Evolutionary conservation across 2,329 filamentous ascomycete genomes (phyloP).

Genomic region (Pezicula neosporulosa): DNA sequence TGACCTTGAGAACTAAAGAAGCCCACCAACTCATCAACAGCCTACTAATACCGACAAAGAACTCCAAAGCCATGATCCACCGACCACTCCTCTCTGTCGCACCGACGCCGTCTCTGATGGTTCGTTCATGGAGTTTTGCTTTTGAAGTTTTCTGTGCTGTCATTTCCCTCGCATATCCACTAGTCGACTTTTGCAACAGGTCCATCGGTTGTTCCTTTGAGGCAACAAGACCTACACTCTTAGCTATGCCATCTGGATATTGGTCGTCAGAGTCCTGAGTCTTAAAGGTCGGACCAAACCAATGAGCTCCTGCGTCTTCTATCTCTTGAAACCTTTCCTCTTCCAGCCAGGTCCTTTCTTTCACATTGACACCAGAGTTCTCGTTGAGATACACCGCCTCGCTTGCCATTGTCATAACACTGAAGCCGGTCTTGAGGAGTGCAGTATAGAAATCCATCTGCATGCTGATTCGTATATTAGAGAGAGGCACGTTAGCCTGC

Average conservation of each 20-base stretch:
- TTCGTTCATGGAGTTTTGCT: conserved; percentile 36
- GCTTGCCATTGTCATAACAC: conserved; percentile 85
- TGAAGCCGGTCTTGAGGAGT: conserved; percentile 81
- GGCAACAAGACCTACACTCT: conserved; percentile 26
- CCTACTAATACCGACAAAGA: conserved; percentile 70
- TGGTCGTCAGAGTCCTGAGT: conserved; percentile 19
- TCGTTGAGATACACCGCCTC: conserved; percentile 96
- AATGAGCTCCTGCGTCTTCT: conserved; percentile 42
- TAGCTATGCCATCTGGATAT: conserved; percentile 19
- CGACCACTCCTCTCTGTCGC: conserved; percentile 74
- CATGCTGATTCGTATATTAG: conserved; percentile 74
- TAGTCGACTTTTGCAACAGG: conserved; percentile 41
- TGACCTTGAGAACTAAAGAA: conserved; percentile 27
- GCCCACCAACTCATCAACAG: conserved; percentile 49
- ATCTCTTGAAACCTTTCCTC: conserved; percentile 79
- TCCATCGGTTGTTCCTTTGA: conserved; percentile 18
- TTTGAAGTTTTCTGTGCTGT: conserved; percentile 54
- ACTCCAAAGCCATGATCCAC: conserved; percentile 74
- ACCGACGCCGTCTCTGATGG: conserved; percentile 64
- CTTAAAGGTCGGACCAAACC: conserved; percentile 28
- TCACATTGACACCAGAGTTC: conserved; percentile 70
- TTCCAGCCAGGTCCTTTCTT: conserved; percentile 84
- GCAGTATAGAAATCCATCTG: conserved; percentile 96
- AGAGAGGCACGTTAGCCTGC: conserved; percentile 85
- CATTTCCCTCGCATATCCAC: conserved; percentile 67